Conservation (phyloP, 345 rosid genomes). For the Excoecaria agallocha region DNA sequence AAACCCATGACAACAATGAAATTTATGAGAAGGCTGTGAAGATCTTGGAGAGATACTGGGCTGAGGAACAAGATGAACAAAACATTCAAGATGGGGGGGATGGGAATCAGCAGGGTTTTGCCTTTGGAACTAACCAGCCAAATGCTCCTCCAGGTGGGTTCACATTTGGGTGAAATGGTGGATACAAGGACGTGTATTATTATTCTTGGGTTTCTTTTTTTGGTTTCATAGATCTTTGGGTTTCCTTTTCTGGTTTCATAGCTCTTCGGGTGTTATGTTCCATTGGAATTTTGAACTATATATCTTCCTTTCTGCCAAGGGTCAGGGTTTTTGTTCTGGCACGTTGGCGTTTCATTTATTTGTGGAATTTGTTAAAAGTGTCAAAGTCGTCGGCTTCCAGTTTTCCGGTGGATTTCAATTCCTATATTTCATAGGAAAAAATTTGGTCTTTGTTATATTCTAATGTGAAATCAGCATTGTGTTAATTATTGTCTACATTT, state of each 20-base stretch:
- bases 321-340: slow-evolving; percentile 50
- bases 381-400: slow-evolving; percentile 14
- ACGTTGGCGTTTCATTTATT: slow-evolving; percentile 30
- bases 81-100: slow-evolving; percentile 19
- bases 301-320: slow-evolving; percentile 22
- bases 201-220: no score
- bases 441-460: background rate
- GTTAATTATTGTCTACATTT: background rate
- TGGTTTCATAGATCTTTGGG: no score
- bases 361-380: slow-evolving; percentile 16
- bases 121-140: slow-evolving; percentile 27
- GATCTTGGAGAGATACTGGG: slow-evolving; percentile 38
- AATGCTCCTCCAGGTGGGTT: slow-evolving; percentile 27
- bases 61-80: slow-evolving; percentile 30
- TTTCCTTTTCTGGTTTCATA: background rate
- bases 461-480: background rate
- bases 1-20: slow-evolving; percentile 38
- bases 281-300: slow-evolving; percentile 16
- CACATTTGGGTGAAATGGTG: slow-evolving; percentile 15
- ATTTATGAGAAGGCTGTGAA: slow-evolving; percentile 38
- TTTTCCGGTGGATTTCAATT: slow-evolving; percentile 9
- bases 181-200: background rate
- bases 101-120: slow-evolving; percentile 18
- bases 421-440: slow-evolving; percentile 6
- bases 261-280: background rate